These are phyloP conservation scores for Camellia granthamiana DNA, from an alignment of 148 eudicot species.

Conservation along the genomic window DNA sequence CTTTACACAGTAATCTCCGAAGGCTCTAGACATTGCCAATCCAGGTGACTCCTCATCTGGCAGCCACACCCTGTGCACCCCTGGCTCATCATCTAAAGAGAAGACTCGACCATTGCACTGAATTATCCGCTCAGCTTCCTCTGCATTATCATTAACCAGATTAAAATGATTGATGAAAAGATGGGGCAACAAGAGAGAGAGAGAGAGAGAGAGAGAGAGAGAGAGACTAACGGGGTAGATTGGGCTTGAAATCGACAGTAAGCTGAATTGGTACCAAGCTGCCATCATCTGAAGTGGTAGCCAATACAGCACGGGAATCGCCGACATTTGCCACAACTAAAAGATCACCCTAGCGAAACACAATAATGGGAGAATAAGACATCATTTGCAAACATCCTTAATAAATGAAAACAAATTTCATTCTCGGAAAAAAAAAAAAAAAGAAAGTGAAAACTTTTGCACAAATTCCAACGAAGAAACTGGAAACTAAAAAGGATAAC, in stretches of 20 bases:
- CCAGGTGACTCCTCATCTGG: constrained; percentile 85
- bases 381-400: not conserved
- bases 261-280: constrained; percentile 72
- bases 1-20: constrained; percentile 86
- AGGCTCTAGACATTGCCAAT: constrained; percentile 95
- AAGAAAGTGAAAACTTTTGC: no score
- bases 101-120: constrained; percentile 78
- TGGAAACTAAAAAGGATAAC: no score
- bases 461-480: no score
- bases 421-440: no score
- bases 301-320: constrained; percentile 93
- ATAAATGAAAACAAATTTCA: no score
- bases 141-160: constrained; percentile 31
- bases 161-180: not conserved
- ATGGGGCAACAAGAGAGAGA: constrained; percentile 4
- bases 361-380: not conserved
- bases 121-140: constrained; percentile 80
- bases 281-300: constrained; percentile 71
- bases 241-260: constrained; percentile 86
- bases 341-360: constrained; percentile 55
- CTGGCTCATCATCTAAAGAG: constrained; percentile 80
- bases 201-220: constrained; percentile 2
- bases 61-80: constrained; percentile 81
- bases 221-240: constrained; percentile 72
- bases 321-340: constrained; percentile 78